Conservation (phyloP, 495 filamentous ascomycete genomes). For the Entonaema liquescens region DNA sequence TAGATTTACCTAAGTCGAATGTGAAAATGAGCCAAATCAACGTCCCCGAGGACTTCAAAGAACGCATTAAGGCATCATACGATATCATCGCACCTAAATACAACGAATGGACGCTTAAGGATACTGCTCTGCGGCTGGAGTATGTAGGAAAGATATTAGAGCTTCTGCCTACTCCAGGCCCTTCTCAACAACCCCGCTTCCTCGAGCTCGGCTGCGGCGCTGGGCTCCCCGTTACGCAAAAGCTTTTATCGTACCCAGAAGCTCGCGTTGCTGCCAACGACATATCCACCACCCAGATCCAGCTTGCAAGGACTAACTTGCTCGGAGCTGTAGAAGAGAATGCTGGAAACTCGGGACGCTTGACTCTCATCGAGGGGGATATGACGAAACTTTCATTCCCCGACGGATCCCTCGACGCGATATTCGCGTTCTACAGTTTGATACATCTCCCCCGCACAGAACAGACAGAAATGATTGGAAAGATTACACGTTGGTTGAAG, state of each 20-base stretch:
- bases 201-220: neutral
- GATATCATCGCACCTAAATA: too few species aligned
- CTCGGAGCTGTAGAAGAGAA: neutral
- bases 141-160: neutral
- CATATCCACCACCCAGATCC: neutral
- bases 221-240: neutral
- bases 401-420: conserved; percentile 37
- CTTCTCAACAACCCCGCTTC: neutral
- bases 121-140: too few species aligned
- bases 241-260: neutral
- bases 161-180: neutral
- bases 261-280: neutral
- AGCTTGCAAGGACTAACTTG: neutral
- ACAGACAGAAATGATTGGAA: conserved; percentile 46
- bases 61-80: too few species aligned
- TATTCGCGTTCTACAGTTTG: conserved; percentile 45
- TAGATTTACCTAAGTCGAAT: too few species aligned
- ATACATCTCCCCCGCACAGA: conserved; percentile 50
- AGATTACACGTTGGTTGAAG: conserved; percentile 27
- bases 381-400: conserved; percentile 46
- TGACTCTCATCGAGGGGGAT: conserved; percentile 43
- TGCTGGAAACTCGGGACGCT: conserved; percentile 3
- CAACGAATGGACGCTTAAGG: too few species aligned
- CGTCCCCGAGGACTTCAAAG: too few species aligned
- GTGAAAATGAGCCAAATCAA: too few species aligned